These are phyloP conservation scores for Candida michaelii DNA, from an alignment of 805 yeast genomes.

Conservation along the genomic window DNA sequence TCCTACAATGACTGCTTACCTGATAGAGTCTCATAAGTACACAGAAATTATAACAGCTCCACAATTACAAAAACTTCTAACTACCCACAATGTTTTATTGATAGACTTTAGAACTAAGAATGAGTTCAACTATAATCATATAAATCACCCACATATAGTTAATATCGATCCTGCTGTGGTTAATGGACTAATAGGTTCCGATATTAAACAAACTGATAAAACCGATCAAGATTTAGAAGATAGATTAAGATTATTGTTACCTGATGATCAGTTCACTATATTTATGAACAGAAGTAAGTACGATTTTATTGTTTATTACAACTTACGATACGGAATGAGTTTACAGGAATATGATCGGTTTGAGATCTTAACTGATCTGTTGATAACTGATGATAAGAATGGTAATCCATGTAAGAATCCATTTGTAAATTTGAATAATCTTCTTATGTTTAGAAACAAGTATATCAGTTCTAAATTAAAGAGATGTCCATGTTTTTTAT, in stretches of 20 bases:
- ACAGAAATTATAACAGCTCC: conserved; percentile 21
- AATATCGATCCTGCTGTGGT: conserved; percentile 70
- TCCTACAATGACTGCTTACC: not conserved
- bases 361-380: conserved; percentile 30
- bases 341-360: conserved; percentile 28
- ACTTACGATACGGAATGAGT: conserved; percentile 40
- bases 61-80: conserved; percentile 15
- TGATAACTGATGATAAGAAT: conserved; percentile 34
- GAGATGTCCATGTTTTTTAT: conserved; percentile 30
- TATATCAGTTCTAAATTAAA: conserved; percentile 35
- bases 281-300: conserved; percentile 56
- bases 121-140: conserved; percentile 63
- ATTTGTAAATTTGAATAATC: conserved; percentile 43
- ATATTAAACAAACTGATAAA: conserved; percentile 30
- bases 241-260: conserved; percentile 54
- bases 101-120: conserved; percentile 69
- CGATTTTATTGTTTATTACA: conserved; percentile 67
- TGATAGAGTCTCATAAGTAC: conserved; percentile 13
- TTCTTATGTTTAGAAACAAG: conserved; percentile 30
- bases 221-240: conserved; percentile 68
- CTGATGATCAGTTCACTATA: conserved; percentile 51
- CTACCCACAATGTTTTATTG: conserved; percentile 36
- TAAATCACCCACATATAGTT: conserved; percentile 55
- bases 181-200: conserved; percentile 23
- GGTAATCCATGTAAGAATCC: conserved; percentile 56